These are phyloP conservation scores for Cardamine resedifolia DNA, from an alignment of 345 rosid genomes.

Conservation along the genomic window DNA sequence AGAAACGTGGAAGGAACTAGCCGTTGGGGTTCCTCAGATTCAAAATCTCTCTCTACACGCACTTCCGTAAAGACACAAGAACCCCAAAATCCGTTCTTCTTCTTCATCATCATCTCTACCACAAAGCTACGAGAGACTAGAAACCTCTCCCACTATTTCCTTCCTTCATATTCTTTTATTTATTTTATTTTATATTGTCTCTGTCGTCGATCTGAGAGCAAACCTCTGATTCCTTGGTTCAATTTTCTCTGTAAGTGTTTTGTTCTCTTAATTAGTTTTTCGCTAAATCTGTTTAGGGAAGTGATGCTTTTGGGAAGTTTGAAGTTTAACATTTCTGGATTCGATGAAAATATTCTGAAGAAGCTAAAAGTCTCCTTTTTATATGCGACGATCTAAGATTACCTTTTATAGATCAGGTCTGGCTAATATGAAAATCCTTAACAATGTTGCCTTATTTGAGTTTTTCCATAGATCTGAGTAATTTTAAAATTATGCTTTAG, in stretches of 20 bases:
- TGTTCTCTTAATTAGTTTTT: not conserved
- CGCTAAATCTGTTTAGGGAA: not conserved
- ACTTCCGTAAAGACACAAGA: conserved; percentile 34
- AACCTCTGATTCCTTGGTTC: conserved; percentile 13
- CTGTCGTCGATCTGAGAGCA: conserved; percentile 6
- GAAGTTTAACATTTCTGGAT: not conserved
- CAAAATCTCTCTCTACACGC: conserved; percentile 37
- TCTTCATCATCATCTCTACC: conserved; percentile 3
- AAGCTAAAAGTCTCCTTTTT: conserved; percentile 23
- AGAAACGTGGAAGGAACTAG: conserved; percentile 31
- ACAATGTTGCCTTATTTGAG: conserved; percentile 4
- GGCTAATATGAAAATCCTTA: not conserved
- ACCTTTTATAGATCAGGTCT: conserved; percentile 11
- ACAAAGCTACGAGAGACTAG: conserved; percentile 10
- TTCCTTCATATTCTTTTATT: conserved; percentile 28
- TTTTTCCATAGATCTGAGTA: conserved; percentile 10
- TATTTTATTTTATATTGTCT: not conserved
- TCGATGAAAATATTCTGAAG: not conserved
- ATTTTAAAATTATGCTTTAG: not conserved
- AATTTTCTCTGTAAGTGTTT: conserved; percentile 24
- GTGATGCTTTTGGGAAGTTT: conserved; percentile 1
- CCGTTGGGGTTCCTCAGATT: conserved; percentile 36
- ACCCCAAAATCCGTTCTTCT: conserved; percentile 22
- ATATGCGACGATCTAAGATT: conserved; percentile 2
- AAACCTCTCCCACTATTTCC: conserved; percentile 19